Conservation (phyloP, 306 rosid species). For the Vigna unguiculata region DNA sequence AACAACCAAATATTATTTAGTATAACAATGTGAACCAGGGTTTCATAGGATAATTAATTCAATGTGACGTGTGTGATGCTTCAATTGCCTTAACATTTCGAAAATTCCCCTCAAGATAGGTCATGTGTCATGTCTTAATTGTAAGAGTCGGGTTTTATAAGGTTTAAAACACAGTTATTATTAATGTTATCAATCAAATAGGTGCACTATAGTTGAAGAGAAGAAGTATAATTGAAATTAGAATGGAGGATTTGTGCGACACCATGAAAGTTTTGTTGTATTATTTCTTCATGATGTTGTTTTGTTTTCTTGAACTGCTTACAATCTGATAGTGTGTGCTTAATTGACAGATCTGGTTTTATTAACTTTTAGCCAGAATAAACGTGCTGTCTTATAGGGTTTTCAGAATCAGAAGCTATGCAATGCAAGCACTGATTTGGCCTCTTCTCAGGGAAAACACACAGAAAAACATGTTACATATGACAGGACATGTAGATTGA, state of each 20-base stretch:
- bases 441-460: constrained; percentile 28
- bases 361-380: constrained; percentile 7
- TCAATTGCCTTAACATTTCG: constrained; percentile 10
- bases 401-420: constrained; percentile 31
- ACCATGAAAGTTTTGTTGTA: neutral
- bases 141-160: no score
- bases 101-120: constrained; percentile 13
- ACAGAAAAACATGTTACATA: constrained; percentile 25
- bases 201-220: no score
- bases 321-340: neutral
- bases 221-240: constrained; percentile 7
- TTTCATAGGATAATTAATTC: constrained; percentile 24
- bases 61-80: constrained; percentile 30
- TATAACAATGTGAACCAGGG: constrained; percentile 15
- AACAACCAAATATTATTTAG: constrained; percentile 29
- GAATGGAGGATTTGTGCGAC: constrained; percentile 31
- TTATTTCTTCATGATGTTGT: constrained; percentile 14
- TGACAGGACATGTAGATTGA: constrained; percentile 4
- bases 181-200: no score
- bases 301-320: constrained; percentile 6
- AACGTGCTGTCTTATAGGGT: constrained; percentile 34
- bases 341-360: constrained; percentile 20
- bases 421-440: constrained; percentile 12
- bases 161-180: no score
- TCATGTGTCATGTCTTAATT: constrained; percentile 25